Evolutionary conservation across 2,329 filamentous ascomycete species (phyloP).

Genomic region (Colletotrichum cordylinicola): DNA sequence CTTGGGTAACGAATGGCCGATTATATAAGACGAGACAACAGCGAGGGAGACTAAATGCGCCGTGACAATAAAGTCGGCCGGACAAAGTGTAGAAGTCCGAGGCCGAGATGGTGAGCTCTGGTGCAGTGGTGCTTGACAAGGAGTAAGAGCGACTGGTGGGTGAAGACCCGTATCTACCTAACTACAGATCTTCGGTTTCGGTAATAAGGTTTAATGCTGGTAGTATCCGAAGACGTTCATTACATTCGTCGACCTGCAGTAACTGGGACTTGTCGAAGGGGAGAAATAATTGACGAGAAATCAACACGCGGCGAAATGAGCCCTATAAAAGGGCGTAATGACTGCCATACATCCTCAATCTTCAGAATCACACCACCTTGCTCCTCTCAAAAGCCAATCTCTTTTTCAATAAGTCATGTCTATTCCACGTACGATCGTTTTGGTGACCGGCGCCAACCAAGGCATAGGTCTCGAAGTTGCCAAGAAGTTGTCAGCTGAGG

Average conservation of each 20-base stretch:
- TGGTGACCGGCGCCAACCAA: neutral
- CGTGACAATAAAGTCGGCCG: neutral
- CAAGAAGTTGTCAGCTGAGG: neutral
- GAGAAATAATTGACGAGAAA: neutral
- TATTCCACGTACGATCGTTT: neutral
- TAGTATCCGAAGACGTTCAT: too few species aligned
- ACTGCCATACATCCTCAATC: neutral
- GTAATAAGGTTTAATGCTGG: neutral
- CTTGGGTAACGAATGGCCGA: neutral
- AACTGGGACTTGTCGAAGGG: too few species aligned
- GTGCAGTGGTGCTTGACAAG: too few species aligned
- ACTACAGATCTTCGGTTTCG: neutral
- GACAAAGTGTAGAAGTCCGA: neutral
- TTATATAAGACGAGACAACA: neutral
- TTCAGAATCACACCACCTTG: neutral
- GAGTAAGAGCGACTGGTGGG: neutral
- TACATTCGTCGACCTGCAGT: too few species aligned
- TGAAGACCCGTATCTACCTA: neutral
- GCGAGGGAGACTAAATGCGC: neutral
- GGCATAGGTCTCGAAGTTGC: neutral
- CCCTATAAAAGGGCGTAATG: neutral
- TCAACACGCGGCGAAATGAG: neutral
- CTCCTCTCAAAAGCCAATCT: neutral
- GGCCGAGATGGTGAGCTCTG: neutral
- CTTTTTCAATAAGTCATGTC: neutral